Evolutionary conservation across 2,329 filamentous ascomycete genomes (phyloP), one percentile per base, ranked within the genome.

Genomic region (Penicillium sp.): DNA sequence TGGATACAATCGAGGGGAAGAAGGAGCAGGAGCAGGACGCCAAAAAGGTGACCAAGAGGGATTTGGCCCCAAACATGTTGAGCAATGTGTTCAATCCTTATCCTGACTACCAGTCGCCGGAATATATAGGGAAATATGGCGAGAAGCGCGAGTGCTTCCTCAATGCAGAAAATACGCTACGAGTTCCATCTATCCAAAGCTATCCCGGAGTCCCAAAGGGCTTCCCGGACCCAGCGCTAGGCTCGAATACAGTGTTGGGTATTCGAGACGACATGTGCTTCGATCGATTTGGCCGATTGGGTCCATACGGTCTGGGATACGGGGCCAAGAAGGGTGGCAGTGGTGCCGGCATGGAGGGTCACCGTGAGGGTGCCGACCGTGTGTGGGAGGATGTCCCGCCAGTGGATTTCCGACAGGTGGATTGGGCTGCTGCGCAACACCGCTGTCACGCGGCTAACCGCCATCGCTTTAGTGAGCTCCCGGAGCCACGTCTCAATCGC

Each of bases 271-370:
- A 96, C 66, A 84, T 97, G 44, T 99, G 94, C 76, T 97, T 96
- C 69, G 94, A 99, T 64, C 84, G 94, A 2, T 96, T 90, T 69
- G 93, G 93, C 3, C 84, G 91, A 60, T 84, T 94, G 30, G 92
- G 90, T 0, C 89, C 93, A 0, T 99, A 99, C 65, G 93, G 93
- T 0, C 84, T 91, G 58, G 93, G 93, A 9, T 97, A 97, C 72
- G 90, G 88, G 31, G 78, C 82, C 33, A 85, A 86, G 55, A 85
- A 82, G 61, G 93, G 93, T 12, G 93, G 93, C 1, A 85, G 88
- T 26, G 91, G 93, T 5, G 86, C 89, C n/a, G 92, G 90, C 11
- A 84, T 95, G 72, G 86, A 91, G 65, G 91, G 91, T 22, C 89
- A 97, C 60, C 85, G 82, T 47, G 89, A 94, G 61, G 92, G 91